Evolutionary conservation across 306 rosid species (phyloP), one percentile per base, ranked within the genome.

Genomic region (Senna siamea): DNA sequence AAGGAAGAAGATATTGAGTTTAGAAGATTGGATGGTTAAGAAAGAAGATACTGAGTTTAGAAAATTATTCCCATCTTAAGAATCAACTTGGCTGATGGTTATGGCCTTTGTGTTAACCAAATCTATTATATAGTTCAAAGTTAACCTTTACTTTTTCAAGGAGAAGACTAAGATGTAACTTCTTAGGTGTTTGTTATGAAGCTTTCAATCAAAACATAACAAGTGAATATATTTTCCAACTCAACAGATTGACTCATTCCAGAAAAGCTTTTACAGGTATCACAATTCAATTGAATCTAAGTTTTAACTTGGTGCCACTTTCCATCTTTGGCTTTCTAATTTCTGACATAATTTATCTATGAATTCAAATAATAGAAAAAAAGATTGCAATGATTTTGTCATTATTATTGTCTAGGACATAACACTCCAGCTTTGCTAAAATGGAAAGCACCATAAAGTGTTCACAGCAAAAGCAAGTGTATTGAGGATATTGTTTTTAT

Each of bases 261-360:
- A 52, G 18, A 19, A 52, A 8, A 52, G 30, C 30, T 26, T 26
- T 26, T 26, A 26, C 30, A 26, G 30, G 30, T 26, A 26, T 26
- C 30, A 26, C 30, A 26, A 3, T 26, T 26, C 30, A 26, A 26
- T 26, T 26, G 30, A 26, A 26, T 52, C 57, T 19, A 8, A n/a
- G 1, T 50, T 52, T 9, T 7, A 30, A 20, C 28, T 38, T 47
- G 74, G 51, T 35, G 9, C 48, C 15, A 66, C 69, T 30, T 59
- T 35, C 20, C 34, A 75, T 19, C 18, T 37, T 50, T 53, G 44
- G 23, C 20, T 66, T 65, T 67, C 41, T 60, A 72, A 12, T 63
- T 47, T 72, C 56, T 44, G 60, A 65, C 38, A 54, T 75, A 73
- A 37, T 52, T 55, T 65, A 26, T 66, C 15, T 73, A 38, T 23